Percentiles rank a stretch among this genome's conserved stretches.
Evolutionary conservation across 139 green algal species (phyloP).

Genomic region (Auxenochlorella pyrenoidosa): DNA sequence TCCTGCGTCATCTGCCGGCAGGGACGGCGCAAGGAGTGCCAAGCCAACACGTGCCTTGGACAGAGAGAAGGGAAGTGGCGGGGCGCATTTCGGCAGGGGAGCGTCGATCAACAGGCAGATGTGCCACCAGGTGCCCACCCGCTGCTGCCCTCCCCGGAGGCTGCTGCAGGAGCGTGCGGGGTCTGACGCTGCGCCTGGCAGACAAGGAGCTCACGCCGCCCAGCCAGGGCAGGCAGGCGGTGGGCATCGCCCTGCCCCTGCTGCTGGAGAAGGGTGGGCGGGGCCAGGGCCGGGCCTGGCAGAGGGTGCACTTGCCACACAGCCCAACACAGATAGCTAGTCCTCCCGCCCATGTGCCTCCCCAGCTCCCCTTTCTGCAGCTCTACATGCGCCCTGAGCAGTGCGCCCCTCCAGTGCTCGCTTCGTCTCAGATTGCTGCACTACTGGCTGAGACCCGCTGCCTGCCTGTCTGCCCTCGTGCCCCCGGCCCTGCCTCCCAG

Average conservation of each 20-base stretch:
- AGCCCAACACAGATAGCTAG: no score
- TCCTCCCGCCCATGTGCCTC: neutral
- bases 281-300: neutral
- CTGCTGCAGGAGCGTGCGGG: conserved; percentile 43
- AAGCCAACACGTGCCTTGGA: no score
- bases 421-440: no score
- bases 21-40: no score
- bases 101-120: no score
- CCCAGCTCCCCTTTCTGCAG: neutral
- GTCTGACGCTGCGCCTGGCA: conserved; percentile 74
- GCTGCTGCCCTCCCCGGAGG: neutral
- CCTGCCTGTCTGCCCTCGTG: no score
- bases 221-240: conserved; percentile 54
- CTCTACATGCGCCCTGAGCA: neutral
- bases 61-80: no score
- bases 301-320: no score
- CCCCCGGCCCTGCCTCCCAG: neutral
- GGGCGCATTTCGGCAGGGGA: no score
- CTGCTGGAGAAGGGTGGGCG: conserved; percentile 71
- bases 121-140: no score
- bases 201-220: conserved; percentile 62
- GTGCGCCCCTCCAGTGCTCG: no score
- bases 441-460: neutral
- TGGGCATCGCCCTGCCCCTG: conserved; percentile 69
- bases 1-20: neutral